Conservation (phyloP, 257 asterid genomes). For the Agastache rugosa region DNA sequence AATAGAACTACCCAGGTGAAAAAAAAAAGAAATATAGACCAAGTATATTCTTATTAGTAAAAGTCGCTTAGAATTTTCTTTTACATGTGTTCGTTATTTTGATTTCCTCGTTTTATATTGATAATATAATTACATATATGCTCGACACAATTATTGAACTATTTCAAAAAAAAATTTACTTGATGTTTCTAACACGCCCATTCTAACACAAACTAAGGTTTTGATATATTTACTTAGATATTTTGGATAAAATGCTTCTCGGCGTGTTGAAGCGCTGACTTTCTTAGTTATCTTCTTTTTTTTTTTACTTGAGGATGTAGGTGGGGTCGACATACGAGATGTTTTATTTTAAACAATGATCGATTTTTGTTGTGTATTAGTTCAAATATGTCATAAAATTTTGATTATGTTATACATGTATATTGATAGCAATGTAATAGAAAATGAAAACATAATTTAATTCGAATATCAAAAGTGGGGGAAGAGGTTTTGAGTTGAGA, state of each 20-base stretch:
- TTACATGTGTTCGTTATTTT: not conserved
- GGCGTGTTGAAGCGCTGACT: conserved; percentile 20
- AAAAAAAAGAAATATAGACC: too few relatives aligned
- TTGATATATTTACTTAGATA: not conserved
- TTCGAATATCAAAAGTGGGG: not conserved
- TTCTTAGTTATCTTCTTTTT: not conserved
- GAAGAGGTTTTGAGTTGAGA: not conserved
- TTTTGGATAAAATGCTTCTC: not conserved
- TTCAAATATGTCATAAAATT: not conserved
- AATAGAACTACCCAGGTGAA: too few relatives aligned
- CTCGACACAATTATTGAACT: too few relatives aligned
- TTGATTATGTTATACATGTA: not conserved
- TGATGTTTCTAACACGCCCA: not conserved
- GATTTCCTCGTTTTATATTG: not conserved
- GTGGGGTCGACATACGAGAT: not conserved
- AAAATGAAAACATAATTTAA: not conserved
- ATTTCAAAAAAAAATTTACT: not conserved
- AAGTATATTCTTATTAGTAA: too few relatives aligned
- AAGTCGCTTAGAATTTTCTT: not conserved
- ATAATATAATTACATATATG: not conserved
- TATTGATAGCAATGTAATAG: not conserved
- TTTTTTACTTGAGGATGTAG: not conserved
- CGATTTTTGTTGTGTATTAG: not conserved
- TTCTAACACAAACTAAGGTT: not conserved
- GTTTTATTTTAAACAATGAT: not conserved